Evolutionary conservation across 345 rosid species (phyloP), one percentile per base, ranked within the genome.

Genomic region (Erodium maritimum): DNA sequence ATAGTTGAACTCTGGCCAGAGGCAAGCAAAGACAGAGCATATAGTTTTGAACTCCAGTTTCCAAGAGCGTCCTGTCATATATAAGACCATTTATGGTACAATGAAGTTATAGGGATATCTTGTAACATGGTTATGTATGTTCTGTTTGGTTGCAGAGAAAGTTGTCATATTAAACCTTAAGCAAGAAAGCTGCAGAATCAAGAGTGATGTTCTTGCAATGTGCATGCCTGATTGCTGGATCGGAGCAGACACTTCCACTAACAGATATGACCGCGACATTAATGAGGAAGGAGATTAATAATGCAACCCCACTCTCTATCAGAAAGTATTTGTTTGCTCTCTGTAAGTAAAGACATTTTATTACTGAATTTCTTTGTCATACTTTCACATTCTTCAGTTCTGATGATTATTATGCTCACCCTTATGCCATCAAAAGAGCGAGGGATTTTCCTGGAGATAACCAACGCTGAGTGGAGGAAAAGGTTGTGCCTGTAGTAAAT

Each of bases 61-160:
- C 94, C 89, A 63, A 86, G 19, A 60, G 79, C 87, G 73, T 83
- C 77, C 89, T 83, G 75, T 45, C n/a, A n/a, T n/a, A n/a, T n/a
- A n/a, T n/a, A n/a, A n/a, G n/a, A n/a, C n/a, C n/a, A n/a, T n/a
- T n/a, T n/a, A n/a, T n/a, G n/a, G n/a, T n/a, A n/a, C n/a, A n/a
- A n/a, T n/a, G n/a, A n/a, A n/a, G n/a, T n/a, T n/a, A n/a, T n/a
- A n/a, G n/a, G n/a, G n/a, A n/a, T n/a, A n/a, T n/a, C n/a, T n/a
- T n/a, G n/a, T n/a, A n/a, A n/a, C n/a, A n/a, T n/a, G n/a, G n/a
- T n/a, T n/a, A n/a, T n/a, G n/a, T n/a, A n/a, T n/a, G n/a, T n/a
- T n/a, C n/a, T n/a, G n/a, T n/a, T n/a, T n/a, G n/a, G n/a, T n/a
- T n/a, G n/a, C n/a, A n/a, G n/a, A n/a, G n/a, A n/a, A 19, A 51